Evolutionary conservation across 345 rosid genomes (phyloP).

Genomic region (Lenwebbia sp.): DNA sequence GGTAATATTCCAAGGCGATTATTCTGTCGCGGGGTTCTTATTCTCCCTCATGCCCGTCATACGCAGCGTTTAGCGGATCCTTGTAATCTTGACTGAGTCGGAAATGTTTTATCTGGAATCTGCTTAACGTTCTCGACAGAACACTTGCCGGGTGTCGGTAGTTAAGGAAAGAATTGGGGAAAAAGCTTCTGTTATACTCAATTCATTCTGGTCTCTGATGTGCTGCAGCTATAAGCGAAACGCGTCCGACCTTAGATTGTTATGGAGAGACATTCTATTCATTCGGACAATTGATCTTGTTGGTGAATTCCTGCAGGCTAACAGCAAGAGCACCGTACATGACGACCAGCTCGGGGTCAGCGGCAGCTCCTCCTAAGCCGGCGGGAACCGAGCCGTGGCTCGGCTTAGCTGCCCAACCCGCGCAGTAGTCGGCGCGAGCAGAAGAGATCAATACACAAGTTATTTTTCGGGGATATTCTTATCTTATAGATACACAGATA

Average conservation of each 20-base stretch:
- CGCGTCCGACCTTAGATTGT: background rate
- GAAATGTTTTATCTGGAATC: background rate
- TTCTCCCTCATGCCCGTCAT: background rate
- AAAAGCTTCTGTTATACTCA: background rate
- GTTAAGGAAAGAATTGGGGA: background rate
- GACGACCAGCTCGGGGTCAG: background rate
- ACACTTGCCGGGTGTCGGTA: background rate
- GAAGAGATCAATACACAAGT: background rate
- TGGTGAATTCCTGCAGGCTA: background rate
- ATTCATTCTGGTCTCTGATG: background rate
- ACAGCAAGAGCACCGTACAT: background rate
- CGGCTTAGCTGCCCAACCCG: slow-evolving; percentile 48
- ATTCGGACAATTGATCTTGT: background rate
- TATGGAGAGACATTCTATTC: background rate
- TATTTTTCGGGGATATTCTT: background rate
- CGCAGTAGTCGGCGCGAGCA: background rate
- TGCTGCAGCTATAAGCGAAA: background rate
- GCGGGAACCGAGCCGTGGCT: slow-evolving; percentile 52
- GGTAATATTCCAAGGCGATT: slow-evolving; percentile 25
- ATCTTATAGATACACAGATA: background rate
- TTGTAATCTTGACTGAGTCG: too few relatives aligned
- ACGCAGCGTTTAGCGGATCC: background rate
- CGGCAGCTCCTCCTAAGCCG: slow-evolving; percentile 18
- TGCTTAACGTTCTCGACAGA: background rate
- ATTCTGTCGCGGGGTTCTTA: background rate